phyloP scores from a whole-genome alignment of 176 grass and related monocot species.

The Hsuehochloa calcarea region DNA sequence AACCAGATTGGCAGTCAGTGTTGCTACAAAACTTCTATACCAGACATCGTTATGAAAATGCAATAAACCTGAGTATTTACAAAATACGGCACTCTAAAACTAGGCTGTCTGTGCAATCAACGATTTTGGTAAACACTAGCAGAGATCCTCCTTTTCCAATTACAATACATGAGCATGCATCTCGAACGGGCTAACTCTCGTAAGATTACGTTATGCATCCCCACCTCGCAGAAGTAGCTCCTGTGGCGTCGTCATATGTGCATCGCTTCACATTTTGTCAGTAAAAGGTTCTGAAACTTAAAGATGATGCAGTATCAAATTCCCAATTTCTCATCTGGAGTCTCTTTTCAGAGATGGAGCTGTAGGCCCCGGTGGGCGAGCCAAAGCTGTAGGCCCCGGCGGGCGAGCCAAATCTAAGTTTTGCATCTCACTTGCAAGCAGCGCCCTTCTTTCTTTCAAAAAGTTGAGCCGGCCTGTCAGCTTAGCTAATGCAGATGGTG shows the following conservation, averaged over 20 bases:
- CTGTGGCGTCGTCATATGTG: not conserved
- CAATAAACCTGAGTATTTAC: not conserved
- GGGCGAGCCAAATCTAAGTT: slow-evolving; percentile 50
- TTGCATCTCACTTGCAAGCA: slow-evolving; percentile 71
- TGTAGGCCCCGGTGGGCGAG: slow-evolving; percentile 22
- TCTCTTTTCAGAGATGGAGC: slow-evolving; percentile 30
- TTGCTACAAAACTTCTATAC: slow-evolving; percentile 9
- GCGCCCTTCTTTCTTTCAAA: slow-evolving; percentile 80
- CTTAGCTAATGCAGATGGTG: slow-evolving; percentile 60
- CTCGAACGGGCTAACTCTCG: slow-evolving; percentile 5
- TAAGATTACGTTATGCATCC: slow-evolving; percentile 5
- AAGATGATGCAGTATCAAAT: not conserved
- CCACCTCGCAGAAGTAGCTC: slow-evolving; percentile 7
- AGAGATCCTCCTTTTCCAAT: slow-evolving; percentile 10
- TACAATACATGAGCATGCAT: slow-evolving; percentile 12
- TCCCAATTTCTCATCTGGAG: slow-evolving; percentile 26
- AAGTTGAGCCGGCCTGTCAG: slow-evolving; percentile 83
- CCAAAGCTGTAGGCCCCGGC: slow-evolving; percentile 33
- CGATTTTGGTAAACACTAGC: slow-evolving; percentile 17
- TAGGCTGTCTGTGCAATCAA: not conserved
- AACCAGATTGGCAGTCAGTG: not conserved
- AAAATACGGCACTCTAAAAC: slow-evolving; percentile 29
- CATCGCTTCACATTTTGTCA: slow-evolving; percentile 3
- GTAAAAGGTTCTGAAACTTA: not conserved
- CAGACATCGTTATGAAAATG: slow-evolving; percentile 14